Base-by-base conservation (phyloP, 305 asterid genomes). In the Stenogyne calaminthoides region DNA sequence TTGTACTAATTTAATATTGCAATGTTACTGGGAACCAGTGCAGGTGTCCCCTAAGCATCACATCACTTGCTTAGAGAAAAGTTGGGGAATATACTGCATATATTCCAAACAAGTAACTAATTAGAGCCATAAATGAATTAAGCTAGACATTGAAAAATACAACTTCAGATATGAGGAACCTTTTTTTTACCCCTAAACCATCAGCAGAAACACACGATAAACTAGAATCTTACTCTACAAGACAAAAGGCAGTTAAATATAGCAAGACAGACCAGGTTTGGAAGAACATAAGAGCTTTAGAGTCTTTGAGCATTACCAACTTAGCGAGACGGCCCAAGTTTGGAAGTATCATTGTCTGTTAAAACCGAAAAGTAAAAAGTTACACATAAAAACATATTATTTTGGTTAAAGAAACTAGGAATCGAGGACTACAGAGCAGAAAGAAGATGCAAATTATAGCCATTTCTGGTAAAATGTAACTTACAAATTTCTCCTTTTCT, bases 321-420 rank as follows among this genome's bases (percentile, higher is more conserved):
- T 94, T 94, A 55, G 97, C 95, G 52, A 94, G 89, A 74, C 93
- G 96, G 74, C 97, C 92, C 87, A 94, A 77, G 88, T 85, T 94
- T 36, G 99, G 99, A 60, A 94, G 93, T 78, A 91, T 80, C 96
- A 90, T 88, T 72, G 95, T 88, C 99, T 94, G 98, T 76, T 51
- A 62, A 73, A 70, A 85, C 73, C 55, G 78, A 70, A 62, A 75
- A 80, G 63, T 54, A 42, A 42, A 19, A 76, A 51, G 78, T 81
- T 61, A 77, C 56, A 72, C 70, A 51, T 65, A 71, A 56, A 61
- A 64, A 61, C 11, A 63, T 42, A 25, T 51, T 52, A 10, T 47
- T 65, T 34, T 69, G 32, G 79, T 77, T 67, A 75, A 62, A 69
- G 71, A 22, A 57, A 70, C 46, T 42, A 69, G 69, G 66, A 34